A percentile compares a stretch with the other conserved stretches of the same genome.
These are phyloP conservation scores for Postia placenta DNA, from an alignment of 768 basidiomycete species.

Conservation along the genomic window DNA sequence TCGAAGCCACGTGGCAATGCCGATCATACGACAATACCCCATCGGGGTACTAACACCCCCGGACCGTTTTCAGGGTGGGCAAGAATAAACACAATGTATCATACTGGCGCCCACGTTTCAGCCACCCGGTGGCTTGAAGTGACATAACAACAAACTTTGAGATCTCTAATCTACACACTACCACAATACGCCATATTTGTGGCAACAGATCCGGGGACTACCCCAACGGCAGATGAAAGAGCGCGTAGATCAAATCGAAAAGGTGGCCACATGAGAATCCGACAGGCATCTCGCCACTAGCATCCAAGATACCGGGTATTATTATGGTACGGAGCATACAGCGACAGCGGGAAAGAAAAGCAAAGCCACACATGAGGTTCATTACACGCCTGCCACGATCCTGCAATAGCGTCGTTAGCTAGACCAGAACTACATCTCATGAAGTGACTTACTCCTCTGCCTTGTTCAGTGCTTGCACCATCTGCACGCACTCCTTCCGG, in stretches of 20 bases:
- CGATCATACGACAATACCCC: too few relatives aligned
- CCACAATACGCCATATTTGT: too few relatives aligned
- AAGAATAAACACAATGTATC: too few relatives aligned
- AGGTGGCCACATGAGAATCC: neutral
- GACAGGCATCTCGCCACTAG: neutral
- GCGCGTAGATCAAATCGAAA: neutral
- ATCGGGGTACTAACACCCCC: too few relatives aligned
- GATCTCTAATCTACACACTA: too few relatives aligned
- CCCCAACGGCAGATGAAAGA: too few relatives aligned
- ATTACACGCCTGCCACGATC: conserved; percentile 18
- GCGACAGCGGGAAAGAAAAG: neutral
- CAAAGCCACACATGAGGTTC: neutral
- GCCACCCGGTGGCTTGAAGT: too few relatives aligned
- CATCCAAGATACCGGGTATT: conserved; percentile 6
- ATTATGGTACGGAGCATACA: conserved; percentile 8
- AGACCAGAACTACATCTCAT: neutral
- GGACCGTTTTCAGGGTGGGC: too few relatives aligned
- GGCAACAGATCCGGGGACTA: too few relatives aligned
- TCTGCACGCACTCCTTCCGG: conserved; percentile 89
- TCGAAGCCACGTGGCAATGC: too few relatives aligned
- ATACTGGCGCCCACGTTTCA: too few relatives aligned
- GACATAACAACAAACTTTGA: too few relatives aligned
- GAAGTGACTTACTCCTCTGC: conserved; percentile 77
- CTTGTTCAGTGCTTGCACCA: conserved; percentile 93
- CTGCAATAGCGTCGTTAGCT: neutral